Evolutionary conservation across 1,139 yeast species (phyloP).

Genomic region (Sugiyamaella castrensis): DNA sequence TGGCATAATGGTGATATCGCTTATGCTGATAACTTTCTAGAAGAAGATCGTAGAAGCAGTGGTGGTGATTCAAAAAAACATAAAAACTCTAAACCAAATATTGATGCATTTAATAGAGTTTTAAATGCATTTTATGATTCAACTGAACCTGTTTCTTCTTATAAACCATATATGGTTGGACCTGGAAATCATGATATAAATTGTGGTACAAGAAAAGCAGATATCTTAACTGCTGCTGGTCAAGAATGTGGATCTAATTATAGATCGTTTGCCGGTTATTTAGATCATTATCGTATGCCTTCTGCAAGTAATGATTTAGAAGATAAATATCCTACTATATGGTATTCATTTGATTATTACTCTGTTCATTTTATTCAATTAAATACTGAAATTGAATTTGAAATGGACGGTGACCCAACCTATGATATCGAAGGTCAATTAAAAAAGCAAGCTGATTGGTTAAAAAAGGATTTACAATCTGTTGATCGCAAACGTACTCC

Average conservation of each 20-base stretch:
- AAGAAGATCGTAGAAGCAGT: slow-evolving; percentile 21
- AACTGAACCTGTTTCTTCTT: slow-evolving; percentile 25
- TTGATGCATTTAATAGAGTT: slow-evolving; percentile 26
- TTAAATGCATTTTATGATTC: slow-evolving; percentile 30
- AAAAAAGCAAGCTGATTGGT: slow-evolving; percentile 37
- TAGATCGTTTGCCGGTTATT: slow-evolving; percentile 29
- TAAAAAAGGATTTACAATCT: slow-evolving; percentile 44
- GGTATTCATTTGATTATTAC: slow-evolving; percentile 37
- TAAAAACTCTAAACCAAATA: slow-evolving; percentile 6
- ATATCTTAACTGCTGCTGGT: slow-evolving; percentile 13
- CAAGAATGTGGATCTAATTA: slow-evolving; percentile 19
- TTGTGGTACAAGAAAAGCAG: slow-evolving; percentile 30
- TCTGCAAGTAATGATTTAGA: slow-evolving; percentile 22
- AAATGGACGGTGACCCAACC: slow-evolving; percentile 29
- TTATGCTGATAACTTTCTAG: slow-evolving; percentile 34
- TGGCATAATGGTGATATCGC: slow-evolving; percentile 36
- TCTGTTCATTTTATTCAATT: slow-evolving; percentile 34
- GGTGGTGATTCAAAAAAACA: slow-evolving; percentile 16
- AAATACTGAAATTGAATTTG: slow-evolving; percentile 35
- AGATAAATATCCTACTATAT: slow-evolving; percentile 28
- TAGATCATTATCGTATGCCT: slow-evolving; percentile 31
- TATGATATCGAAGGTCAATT: slow-evolving; percentile 27
- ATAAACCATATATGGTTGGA: slow-evolving; percentile 32
- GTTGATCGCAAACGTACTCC: slow-evolving; percentile 35
- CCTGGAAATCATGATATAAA: slow-evolving; percentile 36